Conservation (phyloP, 345 rosid species). For the Hibiscus syriacus region DNA sequence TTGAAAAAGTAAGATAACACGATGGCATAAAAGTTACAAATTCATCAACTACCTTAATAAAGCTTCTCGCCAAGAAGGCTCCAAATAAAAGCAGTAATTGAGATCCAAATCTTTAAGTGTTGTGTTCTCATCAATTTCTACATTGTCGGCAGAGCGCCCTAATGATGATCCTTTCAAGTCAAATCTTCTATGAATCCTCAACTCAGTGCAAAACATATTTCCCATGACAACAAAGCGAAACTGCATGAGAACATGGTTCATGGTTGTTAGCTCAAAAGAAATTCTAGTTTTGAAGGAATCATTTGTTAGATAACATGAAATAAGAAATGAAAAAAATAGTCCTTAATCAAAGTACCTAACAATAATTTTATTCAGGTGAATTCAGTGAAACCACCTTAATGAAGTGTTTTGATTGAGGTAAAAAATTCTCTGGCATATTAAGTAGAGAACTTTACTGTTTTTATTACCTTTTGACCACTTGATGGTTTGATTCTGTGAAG, state of each 20-base stretch:
- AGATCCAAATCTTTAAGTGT: conserved; percentile 96
- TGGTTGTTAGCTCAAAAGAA: conserved; percentile 17
- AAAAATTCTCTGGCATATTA: not conserved
- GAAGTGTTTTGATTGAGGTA: not conserved
- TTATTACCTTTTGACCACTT: conserved; percentile 88
- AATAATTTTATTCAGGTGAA: not conserved
- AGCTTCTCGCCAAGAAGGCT: conserved; percentile 91
- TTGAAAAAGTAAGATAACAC: not conserved
- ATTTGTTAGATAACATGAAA: not conserved
- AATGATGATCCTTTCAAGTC: conserved; percentile 94
- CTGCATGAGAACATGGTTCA: conserved; percentile 38
- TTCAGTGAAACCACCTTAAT: not conserved
- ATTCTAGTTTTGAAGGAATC: conserved; percentile 8
- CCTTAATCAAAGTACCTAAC: not conserved
- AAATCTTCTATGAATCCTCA: conserved; percentile 87
- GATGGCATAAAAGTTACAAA: conserved; percentile 5
- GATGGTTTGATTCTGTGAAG: conserved; percentile 98
- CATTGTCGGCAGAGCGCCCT: conserved; percentile 81
- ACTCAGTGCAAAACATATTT: conserved; percentile 96
- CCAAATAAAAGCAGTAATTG: conserved; percentile 65
- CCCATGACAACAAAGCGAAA: conserved; percentile 99
- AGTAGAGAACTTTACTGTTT: not conserved
- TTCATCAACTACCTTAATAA: conserved; percentile 52
- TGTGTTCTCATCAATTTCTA: conserved; percentile 95
- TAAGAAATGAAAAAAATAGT: conserved; percentile 5